Conservation (phyloP, 2,329 filamentous ascomycete genomes). For the Zymoseptoria tritici region DNA sequence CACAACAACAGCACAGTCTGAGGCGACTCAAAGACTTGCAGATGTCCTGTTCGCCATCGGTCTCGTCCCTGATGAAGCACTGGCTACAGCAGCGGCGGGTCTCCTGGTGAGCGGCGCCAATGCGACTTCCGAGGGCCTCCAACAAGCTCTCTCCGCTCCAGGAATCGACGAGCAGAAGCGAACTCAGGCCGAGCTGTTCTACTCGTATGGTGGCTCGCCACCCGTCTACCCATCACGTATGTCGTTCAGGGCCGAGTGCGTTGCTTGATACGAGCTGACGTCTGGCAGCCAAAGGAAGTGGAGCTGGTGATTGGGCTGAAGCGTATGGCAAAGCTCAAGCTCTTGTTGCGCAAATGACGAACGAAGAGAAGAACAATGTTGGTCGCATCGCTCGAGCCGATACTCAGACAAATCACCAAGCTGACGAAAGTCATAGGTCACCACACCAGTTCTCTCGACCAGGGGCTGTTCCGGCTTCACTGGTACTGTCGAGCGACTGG, state of each 20-base stretch:
- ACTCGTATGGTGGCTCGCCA: constrained; percentile 20
- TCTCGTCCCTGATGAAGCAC: constrained; percentile 8
- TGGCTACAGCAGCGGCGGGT: constrained; percentile 6
- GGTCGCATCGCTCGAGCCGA: constrained; percentile 13
- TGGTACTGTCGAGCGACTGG: constrained; percentile 30
- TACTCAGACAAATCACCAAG: neutral
- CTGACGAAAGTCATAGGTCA: neutral
- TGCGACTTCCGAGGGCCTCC: constrained; percentile 6
- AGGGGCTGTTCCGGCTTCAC: constrained; percentile 31
- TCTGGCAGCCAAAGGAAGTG: constrained; percentile 5
- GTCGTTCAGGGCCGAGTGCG: neutral
- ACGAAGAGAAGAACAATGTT: constrained; percentile 34
- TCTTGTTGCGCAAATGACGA: constrained; percentile 32
- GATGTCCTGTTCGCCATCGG: constrained; percentile 8
- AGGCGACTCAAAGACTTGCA: constrained; percentile 1
- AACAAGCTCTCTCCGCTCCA: constrained; percentile 1
- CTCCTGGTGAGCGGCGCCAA: constrained; percentile 8
- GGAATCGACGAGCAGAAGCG: neutral
- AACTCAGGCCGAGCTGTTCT: constrained; percentile 14
- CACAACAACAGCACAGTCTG: neutral
- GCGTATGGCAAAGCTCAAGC: constrained; percentile 34
- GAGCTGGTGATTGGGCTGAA: constrained; percentile 26
- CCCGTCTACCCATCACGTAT: constrained; percentile 19
- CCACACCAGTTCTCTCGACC: constrained; percentile 3
- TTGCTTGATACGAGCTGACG: neutral